Percentiles rank a stretch among this genome's conserved stretches.
Evolutionary conservation across 345 rosid genomes (phyloP).

Genomic region (Lepidium didymum): DNA sequence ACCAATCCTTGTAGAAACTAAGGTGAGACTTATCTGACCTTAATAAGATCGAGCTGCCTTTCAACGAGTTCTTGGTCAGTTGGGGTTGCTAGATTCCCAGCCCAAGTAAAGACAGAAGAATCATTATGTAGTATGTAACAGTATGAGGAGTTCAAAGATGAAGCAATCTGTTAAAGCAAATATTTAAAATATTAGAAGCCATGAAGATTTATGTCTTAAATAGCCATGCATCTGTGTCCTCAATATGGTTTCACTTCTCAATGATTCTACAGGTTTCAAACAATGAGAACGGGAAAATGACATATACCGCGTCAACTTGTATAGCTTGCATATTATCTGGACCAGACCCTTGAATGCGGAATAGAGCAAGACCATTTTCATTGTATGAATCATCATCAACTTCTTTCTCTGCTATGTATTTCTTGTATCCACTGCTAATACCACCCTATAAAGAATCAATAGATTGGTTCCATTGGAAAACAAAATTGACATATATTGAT

Average conservation of each 20-base stretch:
- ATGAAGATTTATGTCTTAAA: background rate
- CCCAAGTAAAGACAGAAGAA: conserved; percentile 78
- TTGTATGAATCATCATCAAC: conserved; percentile 68
- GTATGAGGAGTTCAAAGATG: conserved; percentile 92
- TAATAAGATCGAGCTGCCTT: conserved; percentile 93
- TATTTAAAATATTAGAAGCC: background rate
- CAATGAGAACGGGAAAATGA: background rate
- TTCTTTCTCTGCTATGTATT: conserved; percentile 60
- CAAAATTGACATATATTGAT: background rate
- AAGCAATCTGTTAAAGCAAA: conserved; percentile 49
- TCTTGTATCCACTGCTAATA: conserved; percentile 80
- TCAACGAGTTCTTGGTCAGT: conserved; percentile 85
- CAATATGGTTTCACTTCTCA: background rate
- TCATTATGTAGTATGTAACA: conserved; percentile 84
- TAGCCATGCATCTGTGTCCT: background rate
- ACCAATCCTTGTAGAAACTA: background rate
- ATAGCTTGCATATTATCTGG: conserved; percentile 98
- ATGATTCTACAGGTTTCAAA: conserved; percentile 1
- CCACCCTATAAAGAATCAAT: conserved; percentile 53
- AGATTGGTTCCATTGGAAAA: background rate
- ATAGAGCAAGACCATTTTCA: conserved; percentile 76
- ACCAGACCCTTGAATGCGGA: conserved; percentile 95
- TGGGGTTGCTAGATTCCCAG: conserved; percentile 65
- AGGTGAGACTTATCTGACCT: conserved; percentile 39
- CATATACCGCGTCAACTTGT: conserved; percentile 87